Conservation (phyloP, 495 filamentous ascomycete species). For the Podospora pseudocomata region DNA sequence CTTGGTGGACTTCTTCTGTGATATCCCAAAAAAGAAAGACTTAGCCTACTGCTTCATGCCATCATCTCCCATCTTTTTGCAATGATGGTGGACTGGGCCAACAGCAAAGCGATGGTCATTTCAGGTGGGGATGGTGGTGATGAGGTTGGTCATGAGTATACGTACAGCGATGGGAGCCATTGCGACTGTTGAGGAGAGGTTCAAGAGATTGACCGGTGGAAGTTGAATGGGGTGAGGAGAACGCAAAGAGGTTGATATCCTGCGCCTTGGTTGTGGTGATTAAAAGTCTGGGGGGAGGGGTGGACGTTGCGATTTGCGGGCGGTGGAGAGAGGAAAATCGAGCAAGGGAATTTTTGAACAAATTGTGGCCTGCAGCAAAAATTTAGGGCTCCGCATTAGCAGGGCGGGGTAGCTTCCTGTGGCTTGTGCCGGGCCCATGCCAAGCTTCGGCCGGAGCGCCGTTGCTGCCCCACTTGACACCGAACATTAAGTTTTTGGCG, state of each 20-base stretch:
- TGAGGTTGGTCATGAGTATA: slow-evolving; percentile 38
- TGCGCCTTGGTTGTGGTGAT: slow-evolving; percentile 38
- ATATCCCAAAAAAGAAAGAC: slow-evolving; percentile 43
- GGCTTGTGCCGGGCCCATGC: not conserved
- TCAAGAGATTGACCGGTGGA: slow-evolving; percentile 8
- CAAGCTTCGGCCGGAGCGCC: not conserved
- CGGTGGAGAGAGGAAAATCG: slow-evolving; percentile 4
- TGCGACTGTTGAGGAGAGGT: slow-evolving; percentile 27
- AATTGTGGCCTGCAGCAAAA: slow-evolving; percentile 10
- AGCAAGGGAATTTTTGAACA: slow-evolving; percentile 4
- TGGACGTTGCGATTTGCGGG: slow-evolving; percentile 1
- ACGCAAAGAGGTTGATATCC: slow-evolving; percentile 68
- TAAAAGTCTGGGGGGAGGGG: slow-evolving; percentile 7
- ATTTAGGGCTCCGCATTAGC: slow-evolving; percentile 6
- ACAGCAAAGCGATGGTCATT: slow-evolving; percentile 79
- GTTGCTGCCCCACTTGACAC: not conserved
- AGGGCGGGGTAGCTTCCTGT: not conserved
- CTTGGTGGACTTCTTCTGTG: slow-evolving; percentile 63
- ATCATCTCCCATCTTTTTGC: slow-evolving; percentile 36
- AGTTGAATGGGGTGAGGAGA: slow-evolving; percentile 29
- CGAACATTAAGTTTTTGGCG: not conserved
- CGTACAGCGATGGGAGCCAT: slow-evolving; percentile 73
- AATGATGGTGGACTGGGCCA: slow-evolving; percentile 46
- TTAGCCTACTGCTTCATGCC: slow-evolving; percentile 95
- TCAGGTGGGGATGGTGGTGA: slow-evolving; percentile 23